phyloP scores from a whole-genome alignment of 2,329 filamentous ascomycete genomes.

The Aspergillus uvarum region DNA sequence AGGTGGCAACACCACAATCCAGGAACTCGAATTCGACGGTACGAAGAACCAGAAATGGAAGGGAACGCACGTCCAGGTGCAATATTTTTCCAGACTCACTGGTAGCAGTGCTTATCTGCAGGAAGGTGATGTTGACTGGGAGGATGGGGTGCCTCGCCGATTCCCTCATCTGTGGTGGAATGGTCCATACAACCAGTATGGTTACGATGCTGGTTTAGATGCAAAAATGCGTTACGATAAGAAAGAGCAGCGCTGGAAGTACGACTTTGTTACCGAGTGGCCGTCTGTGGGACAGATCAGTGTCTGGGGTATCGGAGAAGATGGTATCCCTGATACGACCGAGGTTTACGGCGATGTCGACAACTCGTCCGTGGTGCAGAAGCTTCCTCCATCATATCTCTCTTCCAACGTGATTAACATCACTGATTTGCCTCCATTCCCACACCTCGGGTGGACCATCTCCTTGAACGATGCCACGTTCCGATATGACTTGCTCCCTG shows the following conservation, averaged over 20 bases:
- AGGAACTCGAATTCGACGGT: conserved; percentile 56
- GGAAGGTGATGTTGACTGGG: conserved; percentile 54
- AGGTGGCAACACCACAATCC: conserved; percentile 50
- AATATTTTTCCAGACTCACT: conserved; percentile 60
- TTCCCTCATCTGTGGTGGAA: conserved; percentile 63
- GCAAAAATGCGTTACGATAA: conserved; percentile 51
- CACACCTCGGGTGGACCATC: conserved; percentile 56
- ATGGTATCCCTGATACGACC: conserved; percentile 60
- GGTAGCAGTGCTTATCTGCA: conserved; percentile 61
- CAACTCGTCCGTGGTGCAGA: conserved; percentile 59
- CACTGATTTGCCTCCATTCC: conserved; percentile 53
- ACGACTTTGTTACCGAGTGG: conserved; percentile 64
- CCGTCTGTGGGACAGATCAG: conserved; percentile 62
- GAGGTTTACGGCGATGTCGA: conserved; percentile 63
- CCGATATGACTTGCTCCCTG: conserved; percentile 53
- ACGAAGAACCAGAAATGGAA: conserved; percentile 57
- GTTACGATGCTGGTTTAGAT: conserved; percentile 59
- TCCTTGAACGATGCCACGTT: conserved; percentile 55
- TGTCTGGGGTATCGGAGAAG: conserved; percentile 64
- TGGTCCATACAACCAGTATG: conserved; percentile 62
- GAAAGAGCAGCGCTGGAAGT: conserved; percentile 55
- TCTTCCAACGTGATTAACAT: conserved; percentile 59
- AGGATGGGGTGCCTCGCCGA: conserved; percentile 43
- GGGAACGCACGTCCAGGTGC: conserved; percentile 61
- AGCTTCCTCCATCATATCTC: conserved; percentile 60